Base-by-base conservation (phyloP, 129 eudicot genomes). In the carrot (Daucus carota) region DNA sequence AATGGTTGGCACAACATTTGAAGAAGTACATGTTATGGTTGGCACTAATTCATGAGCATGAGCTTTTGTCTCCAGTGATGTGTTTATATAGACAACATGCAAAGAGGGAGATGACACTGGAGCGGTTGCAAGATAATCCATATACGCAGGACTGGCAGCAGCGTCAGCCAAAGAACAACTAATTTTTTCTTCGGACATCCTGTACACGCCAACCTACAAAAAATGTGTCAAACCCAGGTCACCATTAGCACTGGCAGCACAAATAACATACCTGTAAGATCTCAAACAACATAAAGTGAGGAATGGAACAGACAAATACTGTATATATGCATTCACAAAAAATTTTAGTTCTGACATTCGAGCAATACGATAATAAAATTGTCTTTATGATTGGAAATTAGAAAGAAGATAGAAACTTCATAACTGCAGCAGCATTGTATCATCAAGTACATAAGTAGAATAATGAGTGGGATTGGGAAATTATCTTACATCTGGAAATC, bases 101-200 rank as follows among this genome's bases (percentile, higher is more conserved):
- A 95, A 82, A 68, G 97, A 85, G 18, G 99, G 99, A 72, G 97
- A 90, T 18, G 89, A 83, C 70, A 75, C 75, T 28, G 98, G 87
- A 79, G 96, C 92, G 70, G 76, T 83, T 20, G 87, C 76, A 54
- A 95, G 99, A 88, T 91, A 95, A 60, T 86, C 88, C 88, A 84
- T 85, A 83, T 95, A 95, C 34, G 92, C 89, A 44, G 99, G 97
- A 74, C 90, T 86, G 13, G 99, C 74, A 78, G 99, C 99, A 74
- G 99, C 99, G 78, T 89, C 97, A 73, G 99, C 99, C 80, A 95
- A 76, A 6, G 99, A 89, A 80, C 99, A 95, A 80, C 97, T 88
- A 32, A 95, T 95, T 46, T 87, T 86, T 83, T 95, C 99, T 76
- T 91, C 76, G 6, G 99, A 91, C 99, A 95, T 95, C 85, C 99